Evolutionary conservation across 305 asterid genomes (phyloP).

Genomic region (Nicotiana rustica): DNA sequence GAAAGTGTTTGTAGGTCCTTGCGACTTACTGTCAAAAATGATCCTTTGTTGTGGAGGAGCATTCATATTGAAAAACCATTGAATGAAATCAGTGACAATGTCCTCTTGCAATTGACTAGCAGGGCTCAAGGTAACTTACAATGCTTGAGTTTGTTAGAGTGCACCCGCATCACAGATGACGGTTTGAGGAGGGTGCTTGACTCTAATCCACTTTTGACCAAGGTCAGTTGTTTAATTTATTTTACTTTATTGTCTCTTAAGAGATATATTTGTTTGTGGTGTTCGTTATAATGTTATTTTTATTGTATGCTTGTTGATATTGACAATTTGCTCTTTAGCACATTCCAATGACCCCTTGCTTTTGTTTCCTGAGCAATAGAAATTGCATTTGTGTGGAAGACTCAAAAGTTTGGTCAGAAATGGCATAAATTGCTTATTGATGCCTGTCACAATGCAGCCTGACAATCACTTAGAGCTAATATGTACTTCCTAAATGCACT

Average conservation of each 20-base stretch:
- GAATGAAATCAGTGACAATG: conserved; percentile 71
- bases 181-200: conserved; percentile 73
- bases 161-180: conserved; percentile 71
- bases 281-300: background rate
- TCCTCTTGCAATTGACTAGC: conserved; percentile 59
- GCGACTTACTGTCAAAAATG: conserved; percentile 55
- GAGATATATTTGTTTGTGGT: conserved; percentile 16
- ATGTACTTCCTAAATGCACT: conserved; percentile 10
- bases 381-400: conserved; percentile 12
- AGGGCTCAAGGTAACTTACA: conserved; percentile 73
- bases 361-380: background rate
- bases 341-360: background rate
- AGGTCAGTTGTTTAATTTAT: conserved; percentile 55
- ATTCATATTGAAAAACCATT: conserved; percentile 73
- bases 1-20: conserved; percentile 74
- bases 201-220: conserved; percentile 66
- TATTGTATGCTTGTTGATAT: background rate
- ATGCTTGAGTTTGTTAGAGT: conserved; percentile 72
- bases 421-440: conserved; percentile 14
- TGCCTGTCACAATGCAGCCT: background rate
- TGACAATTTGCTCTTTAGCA: background rate
- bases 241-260: conserved; percentile 19
- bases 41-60: conserved; percentile 71
- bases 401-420: conserved; percentile 17
- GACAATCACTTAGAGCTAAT: conserved; percentile 1